These are phyloP conservation scores for Avicennia marina DNA, from an alignment of 257 asterid species.

Conservation along the genomic window DNA sequence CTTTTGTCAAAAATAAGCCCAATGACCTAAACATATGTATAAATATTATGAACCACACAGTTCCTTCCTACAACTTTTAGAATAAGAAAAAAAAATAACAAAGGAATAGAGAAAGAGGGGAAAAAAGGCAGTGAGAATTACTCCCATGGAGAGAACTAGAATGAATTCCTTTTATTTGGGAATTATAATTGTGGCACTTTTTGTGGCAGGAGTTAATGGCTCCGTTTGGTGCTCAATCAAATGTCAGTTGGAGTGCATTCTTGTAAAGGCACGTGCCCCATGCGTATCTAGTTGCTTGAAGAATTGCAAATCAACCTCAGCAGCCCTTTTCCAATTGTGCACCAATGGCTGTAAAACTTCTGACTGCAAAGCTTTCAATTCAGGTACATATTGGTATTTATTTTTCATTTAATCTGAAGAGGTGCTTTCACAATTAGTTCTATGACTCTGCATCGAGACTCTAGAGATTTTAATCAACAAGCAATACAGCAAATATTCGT, in stretches of 20 bases:
- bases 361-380: not conserved
- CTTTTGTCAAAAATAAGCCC: no score
- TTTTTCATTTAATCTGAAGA: no score
- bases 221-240: not conserved
- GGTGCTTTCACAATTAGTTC: no score
- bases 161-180: not conserved
- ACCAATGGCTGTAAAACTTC: slow-evolving; percentile 4
- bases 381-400: no score
- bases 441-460: no score
- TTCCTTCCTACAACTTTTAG: no score
- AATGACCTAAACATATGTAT: no score
- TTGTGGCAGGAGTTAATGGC: not conserved
- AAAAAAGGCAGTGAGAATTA: not conserved
- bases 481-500: no score
- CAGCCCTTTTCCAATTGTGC: not conserved
- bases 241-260: not conserved
- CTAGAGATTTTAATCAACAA: no score
- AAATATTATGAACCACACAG: no score
- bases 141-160: not conserved
- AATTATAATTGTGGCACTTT: not conserved
- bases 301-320: not conserved
- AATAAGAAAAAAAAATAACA: not conserved
- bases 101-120: no score
- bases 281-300: slow-evolving; percentile 17
- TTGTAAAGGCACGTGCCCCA: not conserved